These are phyloP conservation scores for Ballota nigra DNA, from an alignment of 257 asterid genomes.

Conservation along the genomic window DNA sequence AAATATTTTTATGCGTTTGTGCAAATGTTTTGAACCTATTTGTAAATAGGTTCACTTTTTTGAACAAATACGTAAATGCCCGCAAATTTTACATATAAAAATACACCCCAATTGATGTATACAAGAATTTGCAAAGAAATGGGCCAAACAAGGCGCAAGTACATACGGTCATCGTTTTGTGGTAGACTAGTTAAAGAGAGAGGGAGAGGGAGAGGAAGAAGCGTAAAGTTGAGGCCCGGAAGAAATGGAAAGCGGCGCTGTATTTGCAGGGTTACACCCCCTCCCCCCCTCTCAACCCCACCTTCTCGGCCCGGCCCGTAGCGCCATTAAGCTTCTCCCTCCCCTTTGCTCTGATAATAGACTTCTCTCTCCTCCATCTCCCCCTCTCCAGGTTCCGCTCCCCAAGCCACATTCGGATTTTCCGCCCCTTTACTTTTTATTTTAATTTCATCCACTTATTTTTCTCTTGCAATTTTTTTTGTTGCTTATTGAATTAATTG, in stretches of 20 bases:
- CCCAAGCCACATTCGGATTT: background rate
- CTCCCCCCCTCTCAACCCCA: constrained; percentile 30
- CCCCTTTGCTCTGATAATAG: constrained; percentile 27
- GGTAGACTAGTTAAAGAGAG: background rate
- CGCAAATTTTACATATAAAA: too few species aligned
- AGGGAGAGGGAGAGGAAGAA: background rate
- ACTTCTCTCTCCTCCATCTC: constrained; percentile 26
- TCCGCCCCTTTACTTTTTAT: background rate
- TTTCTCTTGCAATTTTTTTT: background rate
- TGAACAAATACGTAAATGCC: too few species aligned
- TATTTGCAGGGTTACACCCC: constrained; percentile 37
- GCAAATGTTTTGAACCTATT: too few species aligned
- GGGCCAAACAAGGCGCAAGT: background rate
- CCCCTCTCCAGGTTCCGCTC: constrained; percentile 31
- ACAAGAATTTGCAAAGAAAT: too few species aligned
- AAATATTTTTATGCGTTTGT: too few species aligned
- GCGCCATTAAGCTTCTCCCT: constrained; percentile 30
- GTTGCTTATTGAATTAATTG: background rate
- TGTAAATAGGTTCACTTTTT: too few species aligned
- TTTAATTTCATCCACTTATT: background rate
- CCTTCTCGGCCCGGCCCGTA: constrained; percentile 32
- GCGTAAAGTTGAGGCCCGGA: background rate
- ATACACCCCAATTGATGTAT: too few species aligned
- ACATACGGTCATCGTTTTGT: background rate
- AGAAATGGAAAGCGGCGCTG: constrained; percentile 55